Evolutionary conservation across 345 rosid species (phyloP).

Genomic region (Lepidium africanum): DNA sequence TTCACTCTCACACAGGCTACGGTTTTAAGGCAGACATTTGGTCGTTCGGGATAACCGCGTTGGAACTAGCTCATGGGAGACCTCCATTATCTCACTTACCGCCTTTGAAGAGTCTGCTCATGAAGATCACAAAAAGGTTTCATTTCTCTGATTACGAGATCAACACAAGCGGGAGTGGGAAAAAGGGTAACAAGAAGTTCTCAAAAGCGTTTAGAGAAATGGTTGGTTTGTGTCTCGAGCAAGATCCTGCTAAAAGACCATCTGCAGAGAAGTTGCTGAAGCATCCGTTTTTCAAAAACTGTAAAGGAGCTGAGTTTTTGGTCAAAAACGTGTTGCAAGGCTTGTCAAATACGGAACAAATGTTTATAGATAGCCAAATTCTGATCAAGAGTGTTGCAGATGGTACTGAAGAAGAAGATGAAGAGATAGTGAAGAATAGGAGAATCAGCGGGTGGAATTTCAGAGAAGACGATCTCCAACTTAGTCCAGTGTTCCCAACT

Average conservation of each 20-base stretch:
- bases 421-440: constrained; percentile 39
- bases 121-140: constrained; percentile 80
- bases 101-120: constrained; percentile 58
- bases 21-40: constrained; percentile 89
- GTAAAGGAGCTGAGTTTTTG: constrained; percentile 53
- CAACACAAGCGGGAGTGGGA: constrained; percentile 24
- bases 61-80: constrained; percentile 77
- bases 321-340: constrained; percentile 52
- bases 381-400: background rate
- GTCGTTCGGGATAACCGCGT: constrained; percentile 90
- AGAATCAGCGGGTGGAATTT: constrained; percentile 95
- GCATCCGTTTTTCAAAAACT: constrained; percentile 66
- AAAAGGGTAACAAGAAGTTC: constrained; percentile 49
- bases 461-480: constrained; percentile 58
- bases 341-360: constrained; percentile 63
- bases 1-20: constrained; percentile 82
- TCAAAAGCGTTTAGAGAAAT: constrained; percentile 74
- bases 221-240: constrained; percentile 74
- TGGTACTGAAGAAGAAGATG: constrained; percentile 24
- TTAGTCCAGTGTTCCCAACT: constrained; percentile 65
- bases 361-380: constrained; percentile 36
- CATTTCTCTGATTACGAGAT: constrained; percentile 62
- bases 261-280: constrained; percentile 65
- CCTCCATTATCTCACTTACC: constrained; percentile 84
- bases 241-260: constrained; percentile 74